These are phyloP conservation scores for Debaryomyces hansenii DNA, from an alignment of 805 yeast genomes.

Conservation along the genomic window DNA sequence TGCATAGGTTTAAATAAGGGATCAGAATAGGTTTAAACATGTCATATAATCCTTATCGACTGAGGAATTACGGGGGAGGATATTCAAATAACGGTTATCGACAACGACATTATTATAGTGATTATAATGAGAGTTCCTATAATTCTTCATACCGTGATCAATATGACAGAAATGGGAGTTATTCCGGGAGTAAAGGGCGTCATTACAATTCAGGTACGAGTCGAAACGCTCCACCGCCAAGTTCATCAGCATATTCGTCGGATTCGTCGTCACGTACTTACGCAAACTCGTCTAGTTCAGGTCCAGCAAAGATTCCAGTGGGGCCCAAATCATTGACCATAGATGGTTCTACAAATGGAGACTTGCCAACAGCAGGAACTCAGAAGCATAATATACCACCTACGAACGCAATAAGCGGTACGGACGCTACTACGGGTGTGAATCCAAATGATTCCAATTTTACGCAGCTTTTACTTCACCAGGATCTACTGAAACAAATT, in stretches of 20 bases:
- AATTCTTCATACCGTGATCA: background rate
- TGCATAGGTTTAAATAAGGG: no score
- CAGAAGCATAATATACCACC: background rate
- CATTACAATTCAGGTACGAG: background rate
- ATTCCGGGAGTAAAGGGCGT: background rate
- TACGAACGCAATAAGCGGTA: slow-evolving; percentile 16
- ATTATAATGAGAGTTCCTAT: slow-evolving; percentile 1
- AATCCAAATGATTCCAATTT: slow-evolving; percentile 32
- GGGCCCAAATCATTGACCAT: background rate
- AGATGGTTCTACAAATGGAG: background rate
- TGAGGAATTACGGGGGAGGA: slow-evolving; percentile 5
- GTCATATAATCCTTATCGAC: slow-evolving; percentile 8
- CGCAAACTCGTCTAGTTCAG: background rate
- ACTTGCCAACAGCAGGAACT: background rate
- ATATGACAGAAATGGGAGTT: background rate
- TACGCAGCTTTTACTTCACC: slow-evolving; percentile 29
- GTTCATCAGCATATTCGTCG: no score
- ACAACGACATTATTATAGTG: slow-evolving; percentile 1
- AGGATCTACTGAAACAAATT: slow-evolving; percentile 13
- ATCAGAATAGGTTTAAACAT: background rate
- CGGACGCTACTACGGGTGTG: slow-evolving; percentile 31
- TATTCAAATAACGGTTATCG: slow-evolving; percentile 3
- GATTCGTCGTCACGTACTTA: background rate
- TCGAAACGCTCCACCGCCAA: background rate
- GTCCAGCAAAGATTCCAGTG: background rate